A percentile compares a stretch with the other conserved stretches of the same genome.
Conservation (phyloP, 805 yeast species). For the Starmerella vitae region DNA sequence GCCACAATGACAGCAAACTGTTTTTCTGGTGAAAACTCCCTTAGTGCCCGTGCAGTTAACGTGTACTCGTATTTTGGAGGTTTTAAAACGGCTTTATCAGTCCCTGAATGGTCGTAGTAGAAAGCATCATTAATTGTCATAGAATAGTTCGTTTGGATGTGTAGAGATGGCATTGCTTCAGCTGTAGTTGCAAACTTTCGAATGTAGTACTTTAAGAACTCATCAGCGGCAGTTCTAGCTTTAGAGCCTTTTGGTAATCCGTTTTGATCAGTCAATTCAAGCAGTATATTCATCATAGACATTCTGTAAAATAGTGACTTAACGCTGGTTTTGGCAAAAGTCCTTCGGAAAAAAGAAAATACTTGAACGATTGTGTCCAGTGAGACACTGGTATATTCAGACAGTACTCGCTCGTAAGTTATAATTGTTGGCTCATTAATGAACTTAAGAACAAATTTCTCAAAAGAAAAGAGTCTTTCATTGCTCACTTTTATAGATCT, state of each 20-base stretch:
- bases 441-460: constrained; percentile 33
- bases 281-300: constrained; percentile 53
- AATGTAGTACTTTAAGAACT: constrained; percentile 54
- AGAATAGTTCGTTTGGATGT: constrained; percentile 55
- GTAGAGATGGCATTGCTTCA: constrained; percentile 40
- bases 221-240: constrained; percentile 47
- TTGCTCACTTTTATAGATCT: constrained; percentile 26
- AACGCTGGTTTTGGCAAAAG: constrained; percentile 50
- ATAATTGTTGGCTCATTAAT: constrained; percentile 48
- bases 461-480: constrained; percentile 38
- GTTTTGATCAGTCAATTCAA: constrained; percentile 37
- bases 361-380: constrained; percentile 49
- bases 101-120: constrained; percentile 48
- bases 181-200: constrained; percentile 39
- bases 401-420: constrained; percentile 49
- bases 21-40: constrained; percentile 30
- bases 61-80: constrained; percentile 18
- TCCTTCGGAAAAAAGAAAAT: constrained; percentile 54
- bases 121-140: constrained; percentile 35
- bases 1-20: constrained; percentile 40
- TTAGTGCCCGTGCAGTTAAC: constrained; percentile 21
- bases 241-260: constrained; percentile 35
- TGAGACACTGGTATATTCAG: constrained; percentile 47
- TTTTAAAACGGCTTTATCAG: constrained; percentile 25
- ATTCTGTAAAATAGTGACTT: constrained; percentile 49